Conservation (phyloP, 805 yeast species). For the Candida sphagnicola region DNA sequence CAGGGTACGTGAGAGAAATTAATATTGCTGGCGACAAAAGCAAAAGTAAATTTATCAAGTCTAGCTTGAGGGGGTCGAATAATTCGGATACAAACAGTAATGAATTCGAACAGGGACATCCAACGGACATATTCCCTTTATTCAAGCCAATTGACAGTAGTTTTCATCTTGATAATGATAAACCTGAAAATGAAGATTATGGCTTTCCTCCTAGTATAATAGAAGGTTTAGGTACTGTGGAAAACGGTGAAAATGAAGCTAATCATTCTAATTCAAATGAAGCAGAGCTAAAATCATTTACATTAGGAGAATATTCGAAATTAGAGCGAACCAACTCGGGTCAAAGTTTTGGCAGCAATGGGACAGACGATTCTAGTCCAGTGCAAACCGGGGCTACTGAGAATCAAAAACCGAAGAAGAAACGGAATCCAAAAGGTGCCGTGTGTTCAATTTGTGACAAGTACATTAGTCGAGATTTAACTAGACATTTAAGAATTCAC, state of each 20-base stretch:
- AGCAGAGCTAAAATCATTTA: background rate
- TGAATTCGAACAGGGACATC: too few relatives aligned
- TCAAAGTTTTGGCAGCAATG: constrained; percentile 13
- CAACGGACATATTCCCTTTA: too few relatives aligned
- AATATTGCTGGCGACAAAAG: background rate
- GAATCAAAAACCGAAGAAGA: constrained; percentile 16
- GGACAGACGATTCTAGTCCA: constrained; percentile 7
- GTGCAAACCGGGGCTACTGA: background rate
- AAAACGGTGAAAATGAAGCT: background rate
- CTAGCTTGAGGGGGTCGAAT: too few relatives aligned
- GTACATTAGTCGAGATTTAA: constrained; percentile 37
- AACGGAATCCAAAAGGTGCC: constrained; percentile 31
- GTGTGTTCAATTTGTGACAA: constrained; percentile 37
- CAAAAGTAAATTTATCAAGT: too few relatives aligned
- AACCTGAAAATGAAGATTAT: background rate
- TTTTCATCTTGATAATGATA: background rate
- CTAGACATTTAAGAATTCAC: constrained; percentile 41
- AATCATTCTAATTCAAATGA: too few relatives aligned
- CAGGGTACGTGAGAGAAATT: background rate
- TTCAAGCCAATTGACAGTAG: background rate
- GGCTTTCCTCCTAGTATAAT: background rate
- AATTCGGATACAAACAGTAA: too few relatives aligned
- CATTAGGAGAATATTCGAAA: too few relatives aligned
- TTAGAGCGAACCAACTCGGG: constrained; percentile 13
- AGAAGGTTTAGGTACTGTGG: background rate